These are phyloP conservation scores for Clavariopsis aquatica DNA, from an alignment of 495 filamentous ascomycete species.

Conservation along the genomic window DNA sequence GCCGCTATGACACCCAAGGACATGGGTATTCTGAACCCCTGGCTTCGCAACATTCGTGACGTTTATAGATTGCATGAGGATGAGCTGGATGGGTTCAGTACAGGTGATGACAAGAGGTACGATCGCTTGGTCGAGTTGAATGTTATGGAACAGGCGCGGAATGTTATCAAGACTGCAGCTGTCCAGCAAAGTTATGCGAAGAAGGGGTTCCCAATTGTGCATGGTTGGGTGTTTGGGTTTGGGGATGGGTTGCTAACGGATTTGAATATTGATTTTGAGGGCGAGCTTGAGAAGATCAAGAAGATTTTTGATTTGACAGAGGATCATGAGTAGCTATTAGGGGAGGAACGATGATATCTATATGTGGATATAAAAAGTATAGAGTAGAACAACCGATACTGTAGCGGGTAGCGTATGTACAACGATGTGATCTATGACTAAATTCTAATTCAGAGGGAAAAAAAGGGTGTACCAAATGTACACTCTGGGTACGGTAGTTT, in stretches of 20 bases:
- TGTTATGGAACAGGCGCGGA: constrained; percentile 60
- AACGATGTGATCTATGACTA: no score
- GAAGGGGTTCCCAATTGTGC: constrained; percentile 57
- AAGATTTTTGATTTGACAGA: constrained; percentile 54
- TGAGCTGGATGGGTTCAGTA: constrained; percentile 55
- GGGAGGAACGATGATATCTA: not conserved
- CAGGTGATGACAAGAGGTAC: constrained; percentile 49
- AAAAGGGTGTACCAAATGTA: no score
- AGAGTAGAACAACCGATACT: no score
- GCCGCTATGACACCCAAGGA: constrained; percentile 61
- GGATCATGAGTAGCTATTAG: not conserved
- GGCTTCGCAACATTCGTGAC: constrained; percentile 63
- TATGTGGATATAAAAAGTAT: no score
- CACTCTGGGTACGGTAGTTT: no score
- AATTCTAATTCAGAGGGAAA: no score
- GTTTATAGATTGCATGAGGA: constrained; percentile 59
- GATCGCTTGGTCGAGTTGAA: constrained; percentile 63
- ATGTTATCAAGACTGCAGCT: constrained; percentile 59
- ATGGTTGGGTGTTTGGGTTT: constrained; percentile 61
- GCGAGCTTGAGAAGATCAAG: constrained; percentile 51
- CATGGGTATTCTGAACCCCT: constrained; percentile 60
- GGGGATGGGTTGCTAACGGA: constrained; percentile 56
- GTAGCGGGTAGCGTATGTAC: no score
- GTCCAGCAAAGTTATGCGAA: constrained; percentile 56
- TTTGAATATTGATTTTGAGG: constrained; percentile 46